Evolutionary conservation across 176 grass and related monocot species (phyloP).

Genomic region (Triticum timopheevii): DNA sequence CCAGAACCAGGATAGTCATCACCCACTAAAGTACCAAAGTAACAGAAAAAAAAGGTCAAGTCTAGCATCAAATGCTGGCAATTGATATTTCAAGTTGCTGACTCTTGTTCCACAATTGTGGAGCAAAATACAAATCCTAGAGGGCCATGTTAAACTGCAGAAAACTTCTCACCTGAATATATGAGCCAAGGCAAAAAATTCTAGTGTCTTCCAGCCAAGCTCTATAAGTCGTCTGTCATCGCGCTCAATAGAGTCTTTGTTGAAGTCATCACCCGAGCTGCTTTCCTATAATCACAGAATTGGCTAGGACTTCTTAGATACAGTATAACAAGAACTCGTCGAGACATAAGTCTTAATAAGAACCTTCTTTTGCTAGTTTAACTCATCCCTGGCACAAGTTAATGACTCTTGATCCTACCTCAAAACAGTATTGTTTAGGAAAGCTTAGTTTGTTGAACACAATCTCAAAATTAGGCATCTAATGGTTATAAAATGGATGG

Average conservation of each 20-base stretch:
- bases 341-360: background rate
- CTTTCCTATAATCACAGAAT: slow-evolving; percentile 53
- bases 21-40: background rate
- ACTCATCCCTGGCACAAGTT: background rate
- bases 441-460: slow-evolving; percentile 6
- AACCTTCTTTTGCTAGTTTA: slow-evolving; percentile 13
- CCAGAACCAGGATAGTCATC: background rate
- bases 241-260: slow-evolving; percentile 86
- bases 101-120: background rate
- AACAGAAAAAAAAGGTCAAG: slow-evolving; percentile 15
- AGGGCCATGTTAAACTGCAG: slow-evolving; percentile 4
- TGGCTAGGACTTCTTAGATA: slow-evolving; percentile 20
- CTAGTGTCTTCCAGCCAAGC: slow-evolving; percentile 82
- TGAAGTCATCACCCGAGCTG: slow-evolving; percentile 77
- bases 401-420: background rate
- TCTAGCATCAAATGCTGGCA: background rate
- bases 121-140: slow-evolving; percentile 12
- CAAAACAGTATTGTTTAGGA: background rate
- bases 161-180: slow-evolving; percentile 70
- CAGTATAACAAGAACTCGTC: slow-evolving; percentile 6
- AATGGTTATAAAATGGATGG: background rate
- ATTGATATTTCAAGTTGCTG: background rate
- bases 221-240: slow-evolving; percentile 86
- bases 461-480: background rate
- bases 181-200: slow-evolving; percentile 90